Evolutionary conservation across 73 alveolate genomes (phyloP).

Genomic region (Paramecium sexaurelia): DNA sequence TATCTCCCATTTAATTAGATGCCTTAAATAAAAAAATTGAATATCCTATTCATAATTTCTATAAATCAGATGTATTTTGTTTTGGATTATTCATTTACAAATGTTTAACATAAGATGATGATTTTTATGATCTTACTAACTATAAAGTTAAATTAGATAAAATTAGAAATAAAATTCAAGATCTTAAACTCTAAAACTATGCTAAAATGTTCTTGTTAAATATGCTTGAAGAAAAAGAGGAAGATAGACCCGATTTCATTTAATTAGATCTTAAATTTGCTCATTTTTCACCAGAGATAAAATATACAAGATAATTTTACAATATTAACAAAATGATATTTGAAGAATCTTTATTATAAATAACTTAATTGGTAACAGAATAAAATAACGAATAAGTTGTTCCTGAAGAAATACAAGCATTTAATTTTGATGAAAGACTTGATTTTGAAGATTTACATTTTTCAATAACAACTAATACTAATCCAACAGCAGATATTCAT

Average conservation of each 20-base stretch:
- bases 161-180: background rate
- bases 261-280: background rate
- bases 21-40: background rate
- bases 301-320: background rate
- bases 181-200: background rate
- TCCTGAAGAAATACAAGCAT: background rate
- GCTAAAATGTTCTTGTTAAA: background rate
- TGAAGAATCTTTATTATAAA: background rate
- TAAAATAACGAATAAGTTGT: background rate
- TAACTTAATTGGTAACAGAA: background rate
- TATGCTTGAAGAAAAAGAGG: background rate
- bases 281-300: background rate
- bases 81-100: background rate
- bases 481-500: background rate
- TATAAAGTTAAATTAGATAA: background rate
- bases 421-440: background rate
- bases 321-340: background rate
- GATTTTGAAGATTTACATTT: background rate
- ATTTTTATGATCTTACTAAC: background rate
- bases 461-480: background rate
- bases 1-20: background rate
- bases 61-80: constrained; percentile 3
- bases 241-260: background rate
- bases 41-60: background rate
- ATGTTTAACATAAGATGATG: background rate